Evolutionary conservation across 192 early-diverging fungal genomes (phyloP), one percentile per base, ranked within the genome.

Genomic region (Coemansia asiatica): DNA sequence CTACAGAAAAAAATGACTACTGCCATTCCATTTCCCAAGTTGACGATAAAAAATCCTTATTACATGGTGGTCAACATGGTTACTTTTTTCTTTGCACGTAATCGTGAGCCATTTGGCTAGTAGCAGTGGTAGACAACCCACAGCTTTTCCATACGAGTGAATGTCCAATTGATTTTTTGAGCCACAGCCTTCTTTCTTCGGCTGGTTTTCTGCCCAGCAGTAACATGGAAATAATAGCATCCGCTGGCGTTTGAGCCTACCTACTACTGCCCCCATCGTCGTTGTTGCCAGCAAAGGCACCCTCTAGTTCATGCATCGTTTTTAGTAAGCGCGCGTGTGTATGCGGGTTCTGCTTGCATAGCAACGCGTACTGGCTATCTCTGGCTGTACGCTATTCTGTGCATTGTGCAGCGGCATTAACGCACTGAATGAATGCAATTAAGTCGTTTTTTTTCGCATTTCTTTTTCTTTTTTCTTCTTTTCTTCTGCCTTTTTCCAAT

Each of bases 161-260:
- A 44, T 8, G 4, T 15, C 13, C 12, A 15, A 18, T 36, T 36
- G 35, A 15, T 33, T 15, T 6, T 8, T 18, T 44, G 40, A 16
- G 40, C 1, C 40, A 44, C 40, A 44, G 40, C 13, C 16, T 44
- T 44, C 40, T 44, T 15, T 44, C 40, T 15, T 44, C 40, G 40
- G 40, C 40, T 44, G 40, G 40, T 44, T 44, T 44, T 44, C 40
- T 44, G 40, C 16, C 40, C 40, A 44, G 40, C 40, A 44, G 40
- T 44, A 44, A 1, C 40, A 44, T 44, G 40, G 40, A 44, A 44
- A 18, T 18, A 16, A 44, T 44, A 44, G 40, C 40, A 3, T 44
- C 16, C 40, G 5, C 16, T 44, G 40, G 40, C 40, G n/a, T n/a
- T n/a, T 44, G 40, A 18, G 16, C 40, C n/a, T n/a, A n/a, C n/a